A percentile compares a stretch with the other conserved stretches of the same genome.
phyloP scores from a whole-genome alignment of 306 rosid species.

The Cucurbita pepo region DNA sequence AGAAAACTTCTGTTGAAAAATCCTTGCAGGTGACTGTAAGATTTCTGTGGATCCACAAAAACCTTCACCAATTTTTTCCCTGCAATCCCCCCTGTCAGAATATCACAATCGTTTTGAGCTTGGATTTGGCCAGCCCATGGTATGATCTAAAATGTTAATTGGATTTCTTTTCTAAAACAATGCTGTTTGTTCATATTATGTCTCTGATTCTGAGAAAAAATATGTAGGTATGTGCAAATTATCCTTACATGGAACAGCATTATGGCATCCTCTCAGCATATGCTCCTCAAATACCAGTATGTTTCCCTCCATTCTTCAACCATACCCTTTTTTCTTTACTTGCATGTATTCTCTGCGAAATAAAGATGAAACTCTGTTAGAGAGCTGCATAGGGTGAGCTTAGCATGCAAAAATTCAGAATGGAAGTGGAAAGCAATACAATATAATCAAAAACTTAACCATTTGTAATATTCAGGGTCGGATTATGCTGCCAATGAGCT shows the following conservation, averaged over 20 bases:
- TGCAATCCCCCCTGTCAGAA: constrained; percentile 37
- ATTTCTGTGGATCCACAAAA: constrained; percentile 39
- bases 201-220: neutral
- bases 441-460: neutral
- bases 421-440: neutral
- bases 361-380: neutral
- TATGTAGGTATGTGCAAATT: constrained; percentile 52
- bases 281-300: constrained; percentile 67
- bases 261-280: constrained; percentile 66
- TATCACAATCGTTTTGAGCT: constrained; percentile 44
- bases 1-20: neutral
- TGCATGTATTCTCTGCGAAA: neutral
- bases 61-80: constrained; percentile 35
- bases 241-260: constrained; percentile 61
- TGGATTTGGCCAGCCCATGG: constrained; percentile 78
- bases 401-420: neutral
- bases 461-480: constrained; percentile 54
- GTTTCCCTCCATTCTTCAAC: constrained; percentile 17
- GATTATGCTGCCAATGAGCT: constrained; percentile 62
- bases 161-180: neutral
- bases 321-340: neutral
- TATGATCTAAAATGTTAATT: constrained; percentile 1
- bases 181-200: neutral
- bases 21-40: constrained; percentile 35
- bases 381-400: neutral